Conservation (phyloP, 768 basidiomycete species). For the Auriculariales sp. region DNA sequence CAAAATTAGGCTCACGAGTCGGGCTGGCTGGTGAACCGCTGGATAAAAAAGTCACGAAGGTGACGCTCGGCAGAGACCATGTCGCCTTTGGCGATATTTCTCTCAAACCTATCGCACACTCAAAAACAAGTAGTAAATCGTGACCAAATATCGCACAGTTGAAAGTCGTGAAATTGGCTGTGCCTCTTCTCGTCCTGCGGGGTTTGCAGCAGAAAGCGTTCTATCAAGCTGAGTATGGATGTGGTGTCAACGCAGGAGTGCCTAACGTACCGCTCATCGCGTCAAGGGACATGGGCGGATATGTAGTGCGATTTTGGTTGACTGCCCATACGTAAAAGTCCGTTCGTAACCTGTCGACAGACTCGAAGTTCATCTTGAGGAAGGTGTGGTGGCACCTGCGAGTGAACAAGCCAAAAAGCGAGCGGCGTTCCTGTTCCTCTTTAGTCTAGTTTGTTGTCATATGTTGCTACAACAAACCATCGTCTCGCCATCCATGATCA, state of each 20-base stretch:
- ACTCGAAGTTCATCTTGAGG: slow-evolving; percentile 61
- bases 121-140: too few species aligned
- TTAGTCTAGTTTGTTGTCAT: not conserved
- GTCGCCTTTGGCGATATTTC: slow-evolving; percentile 49
- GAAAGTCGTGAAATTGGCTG: slow-evolving; percentile 46
- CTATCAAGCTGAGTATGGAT: slow-evolving; percentile 14
- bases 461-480: slow-evolving; percentile 22
- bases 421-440: slow-evolving; percentile 43
- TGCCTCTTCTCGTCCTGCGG: slow-evolving; percentile 49
- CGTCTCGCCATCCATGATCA: slow-evolving; percentile 46
- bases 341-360: slow-evolving; percentile 46
- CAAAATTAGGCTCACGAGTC: slow-evolving; percentile 48
- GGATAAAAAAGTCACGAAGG: slow-evolving; percentile 69
- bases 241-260: too few species aligned
- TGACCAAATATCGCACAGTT: too few species aligned
- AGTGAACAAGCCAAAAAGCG: slow-evolving; percentile 69
- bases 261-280: too few species aligned
- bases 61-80: slow-evolving; percentile 55
- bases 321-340: slow-evolving; percentile 54
- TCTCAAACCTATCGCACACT: slow-evolving; percentile 41
- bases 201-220: slow-evolving; percentile 45
- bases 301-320: slow-evolving; percentile 33
- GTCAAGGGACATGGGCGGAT: slow-evolving; percentile 28
- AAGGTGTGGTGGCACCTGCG: slow-evolving; percentile 65
- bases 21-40: slow-evolving; percentile 64